Evolutionary conservation across 441 rosid genomes (phyloP).

Genomic region (Croton laevigatus): DNA sequence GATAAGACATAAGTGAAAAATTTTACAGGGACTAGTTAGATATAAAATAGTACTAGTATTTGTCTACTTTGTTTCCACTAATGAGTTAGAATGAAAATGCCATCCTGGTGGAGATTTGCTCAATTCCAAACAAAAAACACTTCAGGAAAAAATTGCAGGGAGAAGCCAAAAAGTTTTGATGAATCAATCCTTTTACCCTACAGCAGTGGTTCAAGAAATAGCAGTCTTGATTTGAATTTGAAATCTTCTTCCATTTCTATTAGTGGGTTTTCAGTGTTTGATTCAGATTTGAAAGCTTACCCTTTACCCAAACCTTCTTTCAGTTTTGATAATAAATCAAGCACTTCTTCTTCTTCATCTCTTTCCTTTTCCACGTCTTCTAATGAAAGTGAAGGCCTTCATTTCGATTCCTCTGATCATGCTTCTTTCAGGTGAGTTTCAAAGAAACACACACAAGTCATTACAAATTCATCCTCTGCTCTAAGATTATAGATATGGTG

Average conservation of each 20-base stretch:
- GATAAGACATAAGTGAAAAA: neutral
- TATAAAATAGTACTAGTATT: neutral
- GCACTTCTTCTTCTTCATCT: neutral
- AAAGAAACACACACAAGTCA: too few species aligned
- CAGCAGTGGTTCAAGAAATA: slow-evolving; percentile 11
- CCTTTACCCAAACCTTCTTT: slow-evolving; percentile 9
- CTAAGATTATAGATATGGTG: neutral
- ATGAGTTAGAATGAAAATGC: neutral
- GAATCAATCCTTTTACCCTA: neutral
- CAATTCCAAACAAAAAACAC: neutral
- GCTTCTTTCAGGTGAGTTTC: slow-evolving; percentile 18
- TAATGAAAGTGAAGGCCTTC: neutral
- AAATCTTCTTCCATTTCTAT: neutral
- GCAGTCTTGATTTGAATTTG: slow-evolving; percentile 6
- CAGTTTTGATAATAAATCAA: slow-evolving; percentile 1
- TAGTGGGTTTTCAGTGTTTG: neutral
- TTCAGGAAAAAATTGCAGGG: neutral
- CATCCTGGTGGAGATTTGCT: slow-evolving; percentile 13
- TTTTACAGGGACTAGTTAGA: neutral
- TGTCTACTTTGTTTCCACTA: too few species aligned
- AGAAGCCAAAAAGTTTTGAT: slow-evolving; percentile 7
- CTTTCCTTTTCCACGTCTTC: slow-evolving; percentile 12
- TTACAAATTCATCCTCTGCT: neutral
- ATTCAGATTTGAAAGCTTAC: slow-evolving; percentile 14
- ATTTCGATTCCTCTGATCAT: neutral